Conservation (phyloP, 108 stramenopile genomes). For the Ochromonas danica region DNA sequence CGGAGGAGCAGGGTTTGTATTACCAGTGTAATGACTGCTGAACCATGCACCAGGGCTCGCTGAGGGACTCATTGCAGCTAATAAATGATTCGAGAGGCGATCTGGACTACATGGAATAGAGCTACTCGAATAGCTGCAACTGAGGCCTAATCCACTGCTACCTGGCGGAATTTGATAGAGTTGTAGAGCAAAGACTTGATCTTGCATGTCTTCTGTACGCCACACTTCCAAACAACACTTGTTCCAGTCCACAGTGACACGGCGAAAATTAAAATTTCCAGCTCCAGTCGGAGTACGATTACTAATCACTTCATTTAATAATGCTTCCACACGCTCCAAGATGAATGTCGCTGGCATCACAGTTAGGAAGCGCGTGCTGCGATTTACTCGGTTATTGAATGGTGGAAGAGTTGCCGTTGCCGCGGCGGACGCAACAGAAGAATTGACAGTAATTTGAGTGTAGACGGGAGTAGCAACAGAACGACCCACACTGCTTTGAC, state of each 20-base stretch:
- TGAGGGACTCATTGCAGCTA: background rate
- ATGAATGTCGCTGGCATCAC: background rate
- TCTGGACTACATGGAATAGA: background rate
- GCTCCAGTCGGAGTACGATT: background rate
- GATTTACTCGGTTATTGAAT: background rate
- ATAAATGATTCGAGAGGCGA: background rate
- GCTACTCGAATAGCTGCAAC: background rate
- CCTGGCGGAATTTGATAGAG: background rate
- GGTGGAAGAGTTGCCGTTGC: background rate
- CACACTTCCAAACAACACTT: background rate
- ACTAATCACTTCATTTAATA: background rate
- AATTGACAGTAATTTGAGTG: no score
- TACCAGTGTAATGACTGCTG: background rate
- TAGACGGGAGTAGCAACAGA: no score
- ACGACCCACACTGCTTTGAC: no score
- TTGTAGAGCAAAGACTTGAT: background rate
- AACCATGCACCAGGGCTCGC: background rate
- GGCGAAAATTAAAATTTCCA: background rate
- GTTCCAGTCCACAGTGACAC: background rate
- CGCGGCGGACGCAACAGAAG: no score
- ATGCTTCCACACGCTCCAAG: background rate
- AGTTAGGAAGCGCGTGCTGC: background rate
- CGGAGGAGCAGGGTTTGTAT: background rate
- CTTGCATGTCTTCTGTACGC: background rate
- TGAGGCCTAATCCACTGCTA: no score